Conservation (phyloP, 2,329 filamentous ascomycete species). For the Fusarium anthophilum region DNA sequence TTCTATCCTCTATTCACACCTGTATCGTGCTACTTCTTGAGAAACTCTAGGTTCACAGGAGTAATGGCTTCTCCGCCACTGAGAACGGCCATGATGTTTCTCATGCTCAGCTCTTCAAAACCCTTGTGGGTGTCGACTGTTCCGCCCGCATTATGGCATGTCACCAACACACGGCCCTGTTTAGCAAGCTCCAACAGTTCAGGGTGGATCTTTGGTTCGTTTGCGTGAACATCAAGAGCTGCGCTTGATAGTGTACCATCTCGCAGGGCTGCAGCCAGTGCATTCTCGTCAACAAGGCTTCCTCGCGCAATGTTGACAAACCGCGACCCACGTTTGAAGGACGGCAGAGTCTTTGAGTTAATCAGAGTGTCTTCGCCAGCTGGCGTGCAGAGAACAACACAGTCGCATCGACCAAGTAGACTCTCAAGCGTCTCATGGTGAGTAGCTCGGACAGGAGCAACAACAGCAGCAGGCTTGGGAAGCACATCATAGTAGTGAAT, state of each 20-base stretch:
- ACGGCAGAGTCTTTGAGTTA: slow-evolving; percentile 55
- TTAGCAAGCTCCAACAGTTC: slow-evolving; percentile 54
- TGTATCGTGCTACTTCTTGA: slow-evolving; percentile 42
- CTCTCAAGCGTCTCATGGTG: slow-evolving; percentile 62
- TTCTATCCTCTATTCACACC: background rate
- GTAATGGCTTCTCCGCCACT: slow-evolving; percentile 62
- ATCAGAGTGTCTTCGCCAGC: slow-evolving; percentile 58
- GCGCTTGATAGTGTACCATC: slow-evolving; percentile 59
- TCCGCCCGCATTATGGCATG: slow-evolving; percentile 74
- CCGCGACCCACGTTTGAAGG: slow-evolving; percentile 63
- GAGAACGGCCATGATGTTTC: slow-evolving; percentile 71
- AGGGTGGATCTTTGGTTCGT: slow-evolving; percentile 65
- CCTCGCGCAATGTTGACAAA: slow-evolving; percentile 75
- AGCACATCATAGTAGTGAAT: slow-evolving; percentile 71
- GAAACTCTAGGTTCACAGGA: slow-evolving; percentile 69
- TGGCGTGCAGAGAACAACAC: slow-evolving; percentile 70
- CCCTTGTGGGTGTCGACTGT: slow-evolving; percentile 73
- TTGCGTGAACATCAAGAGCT: slow-evolving; percentile 71
- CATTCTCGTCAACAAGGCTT: slow-evolving; percentile 71
- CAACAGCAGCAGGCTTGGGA: slow-evolving; percentile 56
- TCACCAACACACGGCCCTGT: slow-evolving; percentile 62
- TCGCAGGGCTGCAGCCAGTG: slow-evolving; percentile 67
- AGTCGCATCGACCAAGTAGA: slow-evolving; percentile 65
- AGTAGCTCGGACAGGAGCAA: slow-evolving; percentile 53
- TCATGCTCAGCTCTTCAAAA: slow-evolving; percentile 73